A percentile compares a stretch with the other conserved stretches of the same genome.
phyloP scores from a whole-genome alignment of 371 early-diverging fungal species.

The Mucor racemosus region DNA sequence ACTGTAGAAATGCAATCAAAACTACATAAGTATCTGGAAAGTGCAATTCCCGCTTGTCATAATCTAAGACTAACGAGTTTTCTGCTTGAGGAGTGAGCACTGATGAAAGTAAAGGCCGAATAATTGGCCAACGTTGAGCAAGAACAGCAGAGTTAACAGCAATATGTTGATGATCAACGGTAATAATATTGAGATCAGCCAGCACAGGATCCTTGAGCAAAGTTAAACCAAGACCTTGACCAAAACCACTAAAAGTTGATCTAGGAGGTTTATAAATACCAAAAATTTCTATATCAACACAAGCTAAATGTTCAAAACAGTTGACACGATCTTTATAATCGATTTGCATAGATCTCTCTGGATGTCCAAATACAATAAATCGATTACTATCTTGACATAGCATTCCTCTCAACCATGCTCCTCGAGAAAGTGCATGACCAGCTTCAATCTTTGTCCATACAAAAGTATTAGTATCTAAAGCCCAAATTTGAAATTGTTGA shows the following conservation, averaged over 20 bases:
- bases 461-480: constrained; percentile 61
- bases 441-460: constrained; percentile 72
- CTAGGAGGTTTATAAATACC: constrained; percentile 60
- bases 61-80: constrained; percentile 6
- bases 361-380: constrained; percentile 77
- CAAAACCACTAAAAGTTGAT: constrained; percentile 34
- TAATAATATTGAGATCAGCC: constrained; percentile 60
- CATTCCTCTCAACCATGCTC: constrained; percentile 76
- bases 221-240: constrained; percentile 60
- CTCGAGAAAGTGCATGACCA: constrained; percentile 62
- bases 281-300: constrained; percentile 67
- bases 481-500: constrained; percentile 75
- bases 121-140: constrained; percentile 68
- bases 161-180: constrained; percentile 57
- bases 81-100: constrained; percentile 20
- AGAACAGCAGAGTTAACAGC: constrained; percentile 67
- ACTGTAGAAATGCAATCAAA: constrained; percentile 65
- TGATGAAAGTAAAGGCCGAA: constrained; percentile 33
- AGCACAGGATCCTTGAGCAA: constrained; percentile 60
- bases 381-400: constrained; percentile 61
- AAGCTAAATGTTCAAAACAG: constrained; percentile 63
- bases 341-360: constrained; percentile 57
- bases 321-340: constrained; percentile 77
- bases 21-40: constrained; percentile 65
- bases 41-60: constrained; percentile 23